Evolutionary conservation across 106 monocot genomes (phyloP).

Genomic region (Triglochin maritima): DNA sequence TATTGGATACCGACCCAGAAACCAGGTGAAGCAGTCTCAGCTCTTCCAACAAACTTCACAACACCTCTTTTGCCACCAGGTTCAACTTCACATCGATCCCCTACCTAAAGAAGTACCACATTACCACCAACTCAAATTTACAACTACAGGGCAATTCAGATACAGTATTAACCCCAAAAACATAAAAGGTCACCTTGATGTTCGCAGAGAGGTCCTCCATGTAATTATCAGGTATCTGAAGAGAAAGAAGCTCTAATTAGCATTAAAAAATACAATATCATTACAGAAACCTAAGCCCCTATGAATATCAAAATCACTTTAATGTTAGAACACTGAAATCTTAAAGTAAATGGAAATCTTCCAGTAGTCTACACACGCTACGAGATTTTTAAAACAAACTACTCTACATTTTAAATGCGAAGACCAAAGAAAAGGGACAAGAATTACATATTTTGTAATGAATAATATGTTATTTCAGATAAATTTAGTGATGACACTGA

Average conservation of each 20-base stretch:
- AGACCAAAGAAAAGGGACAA: background rate
- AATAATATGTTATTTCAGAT: background rate
- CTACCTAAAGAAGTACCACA: conserved; percentile 30
- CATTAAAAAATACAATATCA: background rate
- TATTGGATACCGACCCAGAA: conserved; percentile 93
- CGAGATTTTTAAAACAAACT: too few relatives aligned
- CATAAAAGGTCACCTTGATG: conserved; percentile 50
- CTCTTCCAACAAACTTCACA: conserved; percentile 89
- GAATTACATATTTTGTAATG: background rate
- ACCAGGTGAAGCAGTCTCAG: conserved; percentile 62
- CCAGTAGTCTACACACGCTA: too few relatives aligned
- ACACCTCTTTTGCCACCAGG: conserved; percentile 83
- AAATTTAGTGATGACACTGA: too few relatives aligned
- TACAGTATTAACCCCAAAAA: background rate
- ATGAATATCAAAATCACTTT: too few relatives aligned
- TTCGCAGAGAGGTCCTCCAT: conserved; percentile 72
- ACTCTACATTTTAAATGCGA: too few relatives aligned
- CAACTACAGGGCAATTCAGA: too few relatives aligned
- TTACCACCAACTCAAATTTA: too few relatives aligned
- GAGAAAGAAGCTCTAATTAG: conserved; percentile 1
- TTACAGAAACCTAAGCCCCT: too few relatives aligned
- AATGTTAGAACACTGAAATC: too few relatives aligned
- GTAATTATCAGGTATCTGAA: conserved; percentile 60
- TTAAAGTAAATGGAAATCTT: too few relatives aligned
- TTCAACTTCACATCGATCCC: conserved; percentile 92